Evolutionary conservation across 345 rosid species (phyloP), one percentile per base, ranked within the genome.

Genomic region (Eucalyptus guilfoylei): DNA sequence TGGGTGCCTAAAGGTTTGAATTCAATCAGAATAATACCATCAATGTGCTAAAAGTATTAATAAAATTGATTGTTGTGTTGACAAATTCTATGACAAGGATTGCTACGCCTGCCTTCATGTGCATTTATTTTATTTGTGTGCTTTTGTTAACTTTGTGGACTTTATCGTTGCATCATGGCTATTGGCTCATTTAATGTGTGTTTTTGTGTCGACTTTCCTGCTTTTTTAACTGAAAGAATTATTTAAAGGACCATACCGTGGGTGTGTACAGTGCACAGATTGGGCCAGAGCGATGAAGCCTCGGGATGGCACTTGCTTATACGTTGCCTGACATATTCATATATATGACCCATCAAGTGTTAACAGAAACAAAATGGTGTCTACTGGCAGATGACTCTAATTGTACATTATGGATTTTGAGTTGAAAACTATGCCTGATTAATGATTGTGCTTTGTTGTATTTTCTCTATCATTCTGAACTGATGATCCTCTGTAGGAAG

Each of bases 241-340:
- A 97, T 91, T 94, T 97, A 64, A 93, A 91, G 89, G 99, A 96
- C 93, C 95, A 94, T 87, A 97, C n/a, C n/a, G n/a, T n/a, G n/a
- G 99, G 99, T 96, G 91, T 69, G 87, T 87, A 19, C 28, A 34
- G 83, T 34, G 81, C 44, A 1, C 44, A 69, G 44, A 69, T 69
- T 69, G n/a, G 34, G 26, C 81, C 44, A 34, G 81, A 69, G 81
- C 26, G 4, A 26, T 34, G n/a, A n/a, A 34, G 81, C n/a, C 80
- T 69, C 1, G 1, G 81, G 44, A 69, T 69, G 81, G 44, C 44
- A 69, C 44, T 69, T 34, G 7, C 44, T 69, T 7, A 9, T 34
- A 69, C 44, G 34, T 34, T 17, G 26, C 81, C 44, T 69, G 80
- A 34, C 34, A 34, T 34, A 69, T 34, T 69, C 44, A 69, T 69